Base-by-base conservation (phyloP, 208 protist species). In the Blechomonas ayalai region DNA sequence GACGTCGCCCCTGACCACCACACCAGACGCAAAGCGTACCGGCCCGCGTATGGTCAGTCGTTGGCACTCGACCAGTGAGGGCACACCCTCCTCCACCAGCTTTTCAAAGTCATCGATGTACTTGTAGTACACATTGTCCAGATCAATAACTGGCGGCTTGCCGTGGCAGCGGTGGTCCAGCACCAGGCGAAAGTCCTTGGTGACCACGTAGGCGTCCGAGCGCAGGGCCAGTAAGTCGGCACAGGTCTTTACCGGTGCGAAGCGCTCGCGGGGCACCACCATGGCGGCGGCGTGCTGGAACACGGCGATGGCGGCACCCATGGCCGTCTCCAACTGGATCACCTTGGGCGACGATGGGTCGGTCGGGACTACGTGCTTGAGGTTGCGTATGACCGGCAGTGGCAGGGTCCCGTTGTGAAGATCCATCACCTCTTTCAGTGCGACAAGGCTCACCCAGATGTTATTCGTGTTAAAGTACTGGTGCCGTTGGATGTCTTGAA, bases 391-490 rank as follows among this genome's bases (percentile, higher is more conserved):
- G 3, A 95, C 71, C 7, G 82, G 75, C 39, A 95, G 75, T 15
- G 67, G 70, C 8, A 95, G 63, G 12, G 62, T 63, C 42, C 77
- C 82, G 20, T 54, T 37, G 41, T 85, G 26, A 28, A 48, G 16
- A 22, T 87, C 65, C 73, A 93, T 84, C 37, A 63, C 51, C 23
- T 44, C 53, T 45, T 94, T 59, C 32, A 98, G 76, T 26, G 89
- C 76, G 8, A 62, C 51, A 16, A 99, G 65, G 41, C 90, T 70
- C 15, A 99, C 56, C 97, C 97, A 99, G 25, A 99, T 54, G 76
- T 99, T 99, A 80, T 99, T 99, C 13, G 98, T 99, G 73, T 99
- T 99, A 73, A 99, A 99, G 67, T 97, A 96, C 34, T 80, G 78
- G 76, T 99, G 96, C 57, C 97, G 98, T 35, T 67, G 59, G 45